These are phyloP conservation scores for Bipolaris gigantea DNA, from an alignment of 2,329 filamentous ascomycete genomes.

Conservation along the genomic window DNA sequence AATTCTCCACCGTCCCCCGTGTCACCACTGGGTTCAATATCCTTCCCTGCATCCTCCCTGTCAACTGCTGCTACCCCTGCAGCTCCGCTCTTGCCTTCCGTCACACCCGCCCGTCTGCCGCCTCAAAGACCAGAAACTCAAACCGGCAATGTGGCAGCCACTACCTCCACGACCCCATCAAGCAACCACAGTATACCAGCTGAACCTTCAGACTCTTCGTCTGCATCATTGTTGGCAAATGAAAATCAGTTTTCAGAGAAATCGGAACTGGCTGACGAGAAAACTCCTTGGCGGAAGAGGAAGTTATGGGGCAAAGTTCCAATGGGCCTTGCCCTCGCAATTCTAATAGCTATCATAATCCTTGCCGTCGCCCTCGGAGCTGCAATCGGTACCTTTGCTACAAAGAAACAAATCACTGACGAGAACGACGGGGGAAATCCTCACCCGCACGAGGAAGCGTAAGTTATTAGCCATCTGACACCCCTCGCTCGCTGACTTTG, in stretches of 20 bases:
- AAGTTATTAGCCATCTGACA: constrained; percentile 16
- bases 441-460: constrained; percentile 33
- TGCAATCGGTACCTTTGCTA: constrained; percentile 57
- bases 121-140: constrained; percentile 39
- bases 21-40: constrained; percentile 24
- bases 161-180: constrained; percentile 15
- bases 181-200: constrained; percentile 22
- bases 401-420: constrained; percentile 41
- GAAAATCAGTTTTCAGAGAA: constrained; percentile 37
- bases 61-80: constrained; percentile 9
- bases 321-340: constrained; percentile 54
- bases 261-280: constrained; percentile 23
- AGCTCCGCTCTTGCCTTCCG: constrained; percentile 26
- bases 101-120: constrained; percentile 34
- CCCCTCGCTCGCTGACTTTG: constrained; percentile 18
- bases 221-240: constrained; percentile 28
- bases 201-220: constrained; percentile 34
- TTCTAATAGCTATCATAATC: constrained; percentile 51
- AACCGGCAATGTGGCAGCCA: constrained; percentile 28
- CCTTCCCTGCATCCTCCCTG: constrained; percentile 23
- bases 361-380: constrained; percentile 55
- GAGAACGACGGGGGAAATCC: constrained; percentile 16
- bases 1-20: constrained; percentile 29
- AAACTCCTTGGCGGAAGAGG: constrained; percentile 45
- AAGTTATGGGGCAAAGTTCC: constrained; percentile 54